A percentile compares a stretch with the other conserved stretches of the same genome.
These are phyloP conservation scores for Daldinia eschscholtzii DNA, from an alignment of 2,329 filamentous ascomycete genomes.

Conservation along the genomic window DNA sequence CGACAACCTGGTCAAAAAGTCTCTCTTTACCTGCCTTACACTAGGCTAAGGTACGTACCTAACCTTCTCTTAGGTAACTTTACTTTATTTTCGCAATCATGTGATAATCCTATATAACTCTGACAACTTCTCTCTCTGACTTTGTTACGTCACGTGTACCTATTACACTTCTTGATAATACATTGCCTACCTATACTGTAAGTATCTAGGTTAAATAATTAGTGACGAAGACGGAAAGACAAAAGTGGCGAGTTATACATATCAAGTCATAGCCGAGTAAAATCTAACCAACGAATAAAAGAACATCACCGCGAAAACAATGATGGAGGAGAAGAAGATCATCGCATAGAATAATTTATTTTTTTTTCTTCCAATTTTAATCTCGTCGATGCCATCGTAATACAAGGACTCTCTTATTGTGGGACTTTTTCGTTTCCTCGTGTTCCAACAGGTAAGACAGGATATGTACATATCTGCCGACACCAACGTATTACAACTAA, in stretches of 20 bases:
- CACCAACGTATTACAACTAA: constrained; percentile 25
- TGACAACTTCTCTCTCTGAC: constrained; percentile 10
- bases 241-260: background rate
- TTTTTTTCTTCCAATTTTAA: background rate
- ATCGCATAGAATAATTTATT: too few species aligned
- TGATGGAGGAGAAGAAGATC: background rate
- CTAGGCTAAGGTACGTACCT: constrained; percentile 2
- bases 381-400: constrained; percentile 18
- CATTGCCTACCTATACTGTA: too few species aligned
- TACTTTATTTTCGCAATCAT: constrained; percentile 23
- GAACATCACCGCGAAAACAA: background rate
- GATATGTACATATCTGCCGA: constrained; percentile 31
- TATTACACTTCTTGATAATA: constrained; percentile 3
- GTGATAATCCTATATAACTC: constrained; percentile 32
- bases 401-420: constrained; percentile 20
- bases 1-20: constrained; percentile 15
- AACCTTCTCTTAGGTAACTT: background rate
- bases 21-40: background rate
- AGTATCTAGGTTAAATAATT: too few species aligned
- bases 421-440: constrained; percentile 26
- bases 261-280: background rate
- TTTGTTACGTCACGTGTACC: constrained; percentile 21
- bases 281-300: background rate
- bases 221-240: constrained; percentile 13
- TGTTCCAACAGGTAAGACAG: constrained; percentile 35